Conservation (phyloP, 1,284 basidiomycete species). For the Tremellales sp. region DNA sequence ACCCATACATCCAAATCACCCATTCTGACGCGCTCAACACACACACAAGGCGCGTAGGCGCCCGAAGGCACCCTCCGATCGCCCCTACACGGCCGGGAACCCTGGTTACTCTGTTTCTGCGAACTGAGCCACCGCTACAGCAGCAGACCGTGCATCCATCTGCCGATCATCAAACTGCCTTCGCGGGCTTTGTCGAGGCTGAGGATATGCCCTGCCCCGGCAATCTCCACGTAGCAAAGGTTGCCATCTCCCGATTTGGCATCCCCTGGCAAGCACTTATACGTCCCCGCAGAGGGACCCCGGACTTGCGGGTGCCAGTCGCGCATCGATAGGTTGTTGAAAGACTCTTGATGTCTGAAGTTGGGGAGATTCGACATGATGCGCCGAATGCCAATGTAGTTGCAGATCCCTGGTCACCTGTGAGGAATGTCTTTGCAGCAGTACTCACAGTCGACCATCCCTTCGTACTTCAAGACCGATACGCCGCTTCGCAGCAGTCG, state of each 20-base stretch:
- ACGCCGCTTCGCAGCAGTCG: slow-evolving; percentile 2
- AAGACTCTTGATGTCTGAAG: background rate
- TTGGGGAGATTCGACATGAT: slow-evolving; percentile 1
- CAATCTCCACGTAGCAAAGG: slow-evolving; percentile 1
- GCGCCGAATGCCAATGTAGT: background rate
- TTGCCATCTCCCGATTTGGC: background rate
- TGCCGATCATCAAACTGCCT: background rate
- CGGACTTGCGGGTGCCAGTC: background rate
- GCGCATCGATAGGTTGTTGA: background rate
- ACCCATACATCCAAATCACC: too few species aligned
- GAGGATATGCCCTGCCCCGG: background rate
- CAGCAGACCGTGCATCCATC: too few species aligned
- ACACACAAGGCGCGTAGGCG: too few species aligned
- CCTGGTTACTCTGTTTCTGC: too few species aligned
- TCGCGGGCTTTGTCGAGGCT: background rate
- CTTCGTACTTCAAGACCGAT: slow-evolving; percentile 1
- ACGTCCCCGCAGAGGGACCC: background rate
- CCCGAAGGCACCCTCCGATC: too few species aligned
- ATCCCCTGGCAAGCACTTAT: background rate
- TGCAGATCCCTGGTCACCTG: background rate
- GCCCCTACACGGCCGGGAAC: too few species aligned
- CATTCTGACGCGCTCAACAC: too few species aligned
- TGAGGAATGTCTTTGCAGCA: background rate
- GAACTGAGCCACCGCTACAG: too few species aligned
- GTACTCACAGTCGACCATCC: slow-evolving; percentile 2